phyloP scores from a whole-genome alignment of 2,329 filamentous ascomycete species.

The Nothophoma quercina region DNA sequence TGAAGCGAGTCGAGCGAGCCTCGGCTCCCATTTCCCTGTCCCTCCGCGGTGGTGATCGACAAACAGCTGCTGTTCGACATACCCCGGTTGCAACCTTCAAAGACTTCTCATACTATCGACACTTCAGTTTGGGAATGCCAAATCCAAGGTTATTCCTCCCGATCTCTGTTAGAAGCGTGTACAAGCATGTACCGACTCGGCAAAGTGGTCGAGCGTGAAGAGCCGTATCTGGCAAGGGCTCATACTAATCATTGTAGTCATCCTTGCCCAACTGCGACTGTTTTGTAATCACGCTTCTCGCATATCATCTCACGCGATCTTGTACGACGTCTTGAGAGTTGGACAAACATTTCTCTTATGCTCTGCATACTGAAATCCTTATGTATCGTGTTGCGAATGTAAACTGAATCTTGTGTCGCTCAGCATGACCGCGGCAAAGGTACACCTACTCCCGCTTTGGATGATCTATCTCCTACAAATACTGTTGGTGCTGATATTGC shows the following conservation, averaged over 20 bases:
- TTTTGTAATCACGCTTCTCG: conserved; percentile 40
- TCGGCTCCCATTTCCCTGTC: background rate
- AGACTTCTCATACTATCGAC: no score
- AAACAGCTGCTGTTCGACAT: background rate
- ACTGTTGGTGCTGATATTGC: background rate
- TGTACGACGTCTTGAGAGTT: no score
- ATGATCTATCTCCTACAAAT: no score
- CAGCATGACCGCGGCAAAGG: conserved; percentile 22
- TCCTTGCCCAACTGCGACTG: conserved; percentile 21
- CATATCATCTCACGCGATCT: background rate
- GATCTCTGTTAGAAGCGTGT: background rate
- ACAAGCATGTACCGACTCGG: background rate
- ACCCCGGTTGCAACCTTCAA: background rate
- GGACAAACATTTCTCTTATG: conserved; percentile 7
- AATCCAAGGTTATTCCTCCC: background rate
- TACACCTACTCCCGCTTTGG: no score
- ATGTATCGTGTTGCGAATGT: background rate
- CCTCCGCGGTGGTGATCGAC: background rate
- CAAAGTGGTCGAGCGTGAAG: background rate
- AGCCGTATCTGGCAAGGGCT: conserved; percentile 4
- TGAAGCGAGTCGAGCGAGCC: background rate
- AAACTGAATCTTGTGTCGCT: background rate
- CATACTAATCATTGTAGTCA: conserved; percentile 30
- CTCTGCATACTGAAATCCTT: conserved; percentile 8
- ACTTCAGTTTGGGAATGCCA: no score